Percentiles rank a stretch among this genome's conserved stretches.
Conservation (phyloP, 306 rosid genomes). For the Amphicarpaea edgeworthii region DNA sequence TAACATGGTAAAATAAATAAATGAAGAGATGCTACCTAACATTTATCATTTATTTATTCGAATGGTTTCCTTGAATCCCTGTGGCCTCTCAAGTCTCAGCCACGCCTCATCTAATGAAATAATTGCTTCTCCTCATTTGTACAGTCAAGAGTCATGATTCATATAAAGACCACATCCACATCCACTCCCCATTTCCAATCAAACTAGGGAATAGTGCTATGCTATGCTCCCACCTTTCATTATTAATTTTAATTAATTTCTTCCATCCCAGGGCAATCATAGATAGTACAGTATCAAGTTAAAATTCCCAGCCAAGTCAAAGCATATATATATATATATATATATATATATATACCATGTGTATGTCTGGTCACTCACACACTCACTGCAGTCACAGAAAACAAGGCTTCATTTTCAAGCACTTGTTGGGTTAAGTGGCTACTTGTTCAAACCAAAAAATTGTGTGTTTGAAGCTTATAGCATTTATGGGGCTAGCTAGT, state of each 20-base stretch:
- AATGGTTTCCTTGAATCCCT: background rate
- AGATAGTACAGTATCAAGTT: background rate
- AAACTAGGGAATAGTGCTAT: conserved; percentile 35
- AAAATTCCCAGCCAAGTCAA: background rate
- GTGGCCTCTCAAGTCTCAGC: conserved; percentile 34
- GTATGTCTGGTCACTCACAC: conserved; percentile 25
- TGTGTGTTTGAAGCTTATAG: background rate
- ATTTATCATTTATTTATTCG: background rate
- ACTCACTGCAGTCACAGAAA: background rate
- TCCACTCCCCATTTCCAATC: conserved; percentile 39
- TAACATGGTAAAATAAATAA: too few species aligned
- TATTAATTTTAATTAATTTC: conserved; percentile 21
- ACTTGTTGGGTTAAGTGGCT: conserved; percentile 32
- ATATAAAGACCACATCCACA: conserved; percentile 17
- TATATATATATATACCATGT: too few species aligned
- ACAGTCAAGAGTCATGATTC: conserved; percentile 19
- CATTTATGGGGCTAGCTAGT: conserved; percentile 2
- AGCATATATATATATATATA: too few species aligned
- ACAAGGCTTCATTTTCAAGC: conserved; percentile 48
- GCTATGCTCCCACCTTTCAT: too few species aligned
- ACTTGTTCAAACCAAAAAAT: conserved; percentile 33
- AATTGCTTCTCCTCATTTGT: conserved; percentile 43
- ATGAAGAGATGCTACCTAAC: background rate
- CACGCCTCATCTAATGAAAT: conserved; percentile 44
- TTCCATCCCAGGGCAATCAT: background rate